phyloP scores from a whole-genome alignment of 768 basidiomycete genomes.

The Phlebiopsis gigantea region DNA sequence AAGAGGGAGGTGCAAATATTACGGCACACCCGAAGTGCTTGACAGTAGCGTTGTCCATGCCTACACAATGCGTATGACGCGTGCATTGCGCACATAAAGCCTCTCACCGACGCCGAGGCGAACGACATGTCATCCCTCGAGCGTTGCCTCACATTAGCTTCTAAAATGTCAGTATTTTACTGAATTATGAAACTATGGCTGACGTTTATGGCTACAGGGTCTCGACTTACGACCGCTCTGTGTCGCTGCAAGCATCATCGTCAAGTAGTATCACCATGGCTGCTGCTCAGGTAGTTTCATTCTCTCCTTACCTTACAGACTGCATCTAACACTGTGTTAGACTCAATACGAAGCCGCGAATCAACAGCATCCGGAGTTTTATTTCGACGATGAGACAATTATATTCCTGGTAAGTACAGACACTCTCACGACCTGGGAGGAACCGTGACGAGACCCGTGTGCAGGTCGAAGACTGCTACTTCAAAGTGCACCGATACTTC shows the following conservation, averaged over 20 bases:
- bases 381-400: slow-evolving; percentile 19
- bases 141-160: no score
- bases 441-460: neutral
- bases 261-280: neutral
- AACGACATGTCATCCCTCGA: no score
- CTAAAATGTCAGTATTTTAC: no score
- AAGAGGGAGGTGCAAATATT: neutral
- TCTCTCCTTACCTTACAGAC: neutral
- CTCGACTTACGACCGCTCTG: neutral
- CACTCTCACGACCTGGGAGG: neutral
- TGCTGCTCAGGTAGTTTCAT: neutral
- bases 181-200: no score
- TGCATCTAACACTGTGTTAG: no score
- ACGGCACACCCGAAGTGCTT: neutral
- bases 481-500: slow-evolving; percentile 34
- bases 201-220: neutral
- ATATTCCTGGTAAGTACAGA: slow-evolving; percentile 17
- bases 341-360: neutral
- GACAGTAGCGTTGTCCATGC: neutral
- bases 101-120: no score
- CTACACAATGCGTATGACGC: neutral
- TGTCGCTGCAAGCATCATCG: neutral
- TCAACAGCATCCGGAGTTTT: slow-evolving; percentile 15
- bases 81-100: neutral
- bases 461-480: slow-evolving; percentile 30